Evolutionary conservation across 2,329 filamentous ascomycete genomes (phyloP), one percentile per base, ranked within the genome.

Genomic region (Aspergillus nomiae): DNA sequence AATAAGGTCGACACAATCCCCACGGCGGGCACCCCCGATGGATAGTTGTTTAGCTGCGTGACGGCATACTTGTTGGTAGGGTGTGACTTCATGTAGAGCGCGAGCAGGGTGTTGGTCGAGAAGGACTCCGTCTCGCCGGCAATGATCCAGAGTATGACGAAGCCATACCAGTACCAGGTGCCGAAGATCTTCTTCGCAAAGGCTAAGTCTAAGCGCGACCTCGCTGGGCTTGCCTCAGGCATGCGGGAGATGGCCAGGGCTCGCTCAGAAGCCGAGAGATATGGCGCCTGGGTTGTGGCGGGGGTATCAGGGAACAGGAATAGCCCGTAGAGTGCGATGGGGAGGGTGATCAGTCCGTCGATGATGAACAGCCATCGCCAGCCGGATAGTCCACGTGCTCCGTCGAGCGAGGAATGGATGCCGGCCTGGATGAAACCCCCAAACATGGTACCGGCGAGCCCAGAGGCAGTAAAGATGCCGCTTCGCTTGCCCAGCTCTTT

Each of bases 111-210:
- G 73, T 92, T 91, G 28, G 85, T 83, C 58, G 85, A 87, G 74
- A 91, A 92, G 0, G 87, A 90, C 73, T 92, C 90, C 0, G 87
- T 89, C 71, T 91, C 88, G 36, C 89, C 88, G 0, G 89, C 89
- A 53, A 92, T 87, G 67, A 90, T 84, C 76, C 75, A 78, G 8
- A 78, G 69, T 43, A 77, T 70, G 28, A 76, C 74, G 50, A 78
- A 78, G 2, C 69, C 74, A 64, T 75, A 78, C 70, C 74, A 77
- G 62, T 77, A 74, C 75, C 75, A 78, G 19, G 72, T 71, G 28
- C 64, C 65, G 60, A 78, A 74, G 50, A 77, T 56, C 21, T 68
- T 68, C 46, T 73, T 75, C 26, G 69, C 64, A 55, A 77, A 76
- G 1, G 65, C 51, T 4, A 65, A 41, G 19, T 73, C 67, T 8